A percentile compares a stretch with the other conserved stretches of the same genome.
phyloP scores from a whole-genome alignment of 1,139 yeast species.

The Keqinozyma sinolaborantium region DNA sequence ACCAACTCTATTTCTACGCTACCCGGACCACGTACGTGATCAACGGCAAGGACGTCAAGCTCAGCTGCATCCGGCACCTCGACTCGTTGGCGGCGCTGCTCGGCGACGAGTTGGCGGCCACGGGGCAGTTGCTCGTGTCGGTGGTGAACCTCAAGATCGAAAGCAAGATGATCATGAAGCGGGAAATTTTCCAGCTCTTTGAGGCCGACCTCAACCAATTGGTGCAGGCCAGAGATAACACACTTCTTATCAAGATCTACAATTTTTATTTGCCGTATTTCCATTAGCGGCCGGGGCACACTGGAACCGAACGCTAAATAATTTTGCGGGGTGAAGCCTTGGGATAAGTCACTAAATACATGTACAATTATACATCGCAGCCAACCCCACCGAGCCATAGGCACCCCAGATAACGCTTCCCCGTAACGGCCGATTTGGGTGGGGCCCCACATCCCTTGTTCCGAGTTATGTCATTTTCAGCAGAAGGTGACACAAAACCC shows the following conservation, averaged over 20 bases:
- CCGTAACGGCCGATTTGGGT: no score
- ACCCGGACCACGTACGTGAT: conserved; percentile 25
- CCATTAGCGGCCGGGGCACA: neutral
- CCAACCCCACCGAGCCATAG: no score
- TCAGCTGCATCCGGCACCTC: conserved; percentile 48
- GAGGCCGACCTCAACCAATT: conserved; percentile 9
- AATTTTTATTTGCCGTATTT: neutral
- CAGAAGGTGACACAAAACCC: neutral
- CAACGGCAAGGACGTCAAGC: conserved; percentile 37
- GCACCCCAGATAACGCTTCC: no score
- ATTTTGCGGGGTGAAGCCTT: no score
- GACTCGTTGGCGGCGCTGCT: conserved; percentile 54
- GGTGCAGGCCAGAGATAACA: conserved; percentile 7
- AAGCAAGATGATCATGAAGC: conserved; percentile 34
- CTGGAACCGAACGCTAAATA: no score
- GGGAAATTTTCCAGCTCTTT: conserved; percentile 9
- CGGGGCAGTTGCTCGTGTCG: conserved; percentile 57
- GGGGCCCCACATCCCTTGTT: no score
- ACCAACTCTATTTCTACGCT: conserved; percentile 30
- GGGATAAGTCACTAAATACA: no score
- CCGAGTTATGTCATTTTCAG: neutral
- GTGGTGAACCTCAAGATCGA: conserved; percentile 48
- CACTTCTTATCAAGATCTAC: neutral
- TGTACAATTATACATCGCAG: no score
- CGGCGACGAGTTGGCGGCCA: conserved; percentile 16